phyloP scores from a whole-genome alignment of 129 eudicot genomes.

The Flaveria bidentis region DNA sequence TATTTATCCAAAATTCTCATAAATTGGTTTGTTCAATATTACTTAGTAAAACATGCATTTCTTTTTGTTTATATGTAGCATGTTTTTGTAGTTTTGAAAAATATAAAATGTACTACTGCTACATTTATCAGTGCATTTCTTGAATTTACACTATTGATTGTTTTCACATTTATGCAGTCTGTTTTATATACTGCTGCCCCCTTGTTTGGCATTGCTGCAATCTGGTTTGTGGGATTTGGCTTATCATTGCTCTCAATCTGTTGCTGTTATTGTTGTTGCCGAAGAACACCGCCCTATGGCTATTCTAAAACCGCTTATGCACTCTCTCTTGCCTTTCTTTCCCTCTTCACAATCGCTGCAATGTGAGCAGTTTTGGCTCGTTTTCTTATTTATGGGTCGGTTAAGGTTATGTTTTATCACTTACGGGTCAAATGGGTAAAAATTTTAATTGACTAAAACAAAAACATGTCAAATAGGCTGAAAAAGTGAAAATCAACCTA shows the following conservation, averaged over 20 bases:
- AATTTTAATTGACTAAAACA: too few species aligned
- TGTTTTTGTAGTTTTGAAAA: background rate
- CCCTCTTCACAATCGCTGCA: slow-evolving; percentile 63
- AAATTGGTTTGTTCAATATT: too few species aligned
- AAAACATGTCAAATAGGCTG: background rate
- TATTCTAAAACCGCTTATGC: slow-evolving; percentile 61
- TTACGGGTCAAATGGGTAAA: background rate
- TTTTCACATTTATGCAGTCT: slow-evolving; percentile 58
- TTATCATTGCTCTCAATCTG: slow-evolving; percentile 55
- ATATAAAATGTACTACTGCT: background rate
- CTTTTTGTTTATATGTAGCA: background rate
- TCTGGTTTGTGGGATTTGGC: slow-evolving; percentile 78
- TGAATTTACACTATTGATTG: background rate
- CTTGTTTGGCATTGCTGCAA: slow-evolving; percentile 56
- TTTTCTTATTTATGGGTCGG: background rate
- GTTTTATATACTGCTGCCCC: slow-evolving; percentile 65
- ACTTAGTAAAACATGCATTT: too few species aligned
- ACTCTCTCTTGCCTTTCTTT: slow-evolving; percentile 56
- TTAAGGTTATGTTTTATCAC: background rate
- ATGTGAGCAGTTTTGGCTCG: slow-evolving; percentile 38
- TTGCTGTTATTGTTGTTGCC: slow-evolving; percentile 52
- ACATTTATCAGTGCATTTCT: background rate
- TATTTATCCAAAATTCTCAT: too few species aligned
- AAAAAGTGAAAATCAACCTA: background rate
- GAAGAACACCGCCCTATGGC: slow-evolving; percentile 42